Evolutionary conservation across 2,329 filamentous ascomycete genomes (phyloP).

Genomic region (Cladophialophora psammophila): DNA sequence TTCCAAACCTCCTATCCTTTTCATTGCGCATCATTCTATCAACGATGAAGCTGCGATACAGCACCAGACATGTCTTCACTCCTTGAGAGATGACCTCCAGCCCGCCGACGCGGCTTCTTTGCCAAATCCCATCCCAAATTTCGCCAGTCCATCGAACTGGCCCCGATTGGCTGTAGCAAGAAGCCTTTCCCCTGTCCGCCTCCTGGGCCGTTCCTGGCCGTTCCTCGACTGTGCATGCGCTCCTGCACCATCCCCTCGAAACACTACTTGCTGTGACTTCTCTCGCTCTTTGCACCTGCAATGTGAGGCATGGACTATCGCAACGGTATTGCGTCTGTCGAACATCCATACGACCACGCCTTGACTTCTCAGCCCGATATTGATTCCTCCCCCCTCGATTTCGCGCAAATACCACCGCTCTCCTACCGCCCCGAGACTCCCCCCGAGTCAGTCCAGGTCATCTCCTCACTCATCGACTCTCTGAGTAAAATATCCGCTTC

Average conservation of each 20-base stretch:
- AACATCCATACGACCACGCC: slow-evolving; percentile 20
- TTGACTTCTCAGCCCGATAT: slow-evolving; percentile 6
- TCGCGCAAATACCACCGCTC: slow-evolving; percentile 9
- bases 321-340: slow-evolving; percentile 25
- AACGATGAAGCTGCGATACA: slow-evolving; percentile 5
- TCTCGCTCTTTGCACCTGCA: slow-evolving; percentile 20
- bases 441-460: slow-evolving; percentile 46
- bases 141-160: slow-evolving; percentile 15
- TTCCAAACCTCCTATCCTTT: neutral
- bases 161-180: slow-evolving; percentile 24
- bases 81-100: neutral
- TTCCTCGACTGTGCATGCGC: slow-evolving; percentile 20
- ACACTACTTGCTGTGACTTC: neutral
- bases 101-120: neutral
- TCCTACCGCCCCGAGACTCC: slow-evolving; percentile 19
- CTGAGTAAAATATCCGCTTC: slow-evolving; percentile 68
- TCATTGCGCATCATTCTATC: neutral
- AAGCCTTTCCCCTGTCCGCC: slow-evolving; percentile 16
- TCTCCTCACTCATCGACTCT: slow-evolving; percentile 68
- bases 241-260: slow-evolving; percentile 14
- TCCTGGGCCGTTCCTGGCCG: slow-evolving; percentile 16
- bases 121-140: slow-evolving; percentile 22
- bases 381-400: slow-evolving; percentile 9
- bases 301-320: slow-evolving; percentile 32
- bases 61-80: slow-evolving; percentile 6